These are phyloP conservation scores for Kodamaea laetipori DNA, from an alignment of 805 yeast genomes.

Conservation along the genomic window DNA sequence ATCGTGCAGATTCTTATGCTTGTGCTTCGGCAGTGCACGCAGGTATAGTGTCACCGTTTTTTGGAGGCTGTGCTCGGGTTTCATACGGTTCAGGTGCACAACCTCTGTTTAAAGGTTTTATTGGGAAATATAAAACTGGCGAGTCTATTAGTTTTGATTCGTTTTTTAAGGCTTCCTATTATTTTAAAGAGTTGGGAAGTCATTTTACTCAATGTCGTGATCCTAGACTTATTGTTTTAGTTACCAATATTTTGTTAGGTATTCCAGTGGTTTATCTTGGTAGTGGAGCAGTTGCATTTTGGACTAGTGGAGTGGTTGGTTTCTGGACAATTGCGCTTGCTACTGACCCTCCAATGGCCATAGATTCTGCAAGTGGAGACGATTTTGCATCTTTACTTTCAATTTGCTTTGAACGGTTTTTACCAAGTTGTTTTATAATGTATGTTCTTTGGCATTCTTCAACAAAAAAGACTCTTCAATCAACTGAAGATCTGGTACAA, in stretches of 20 bases:
- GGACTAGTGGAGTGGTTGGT: slow-evolving; percentile 64
- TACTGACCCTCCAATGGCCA: slow-evolving; percentile 75
- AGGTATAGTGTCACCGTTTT: slow-evolving; percentile 68
- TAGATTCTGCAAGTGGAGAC: slow-evolving; percentile 55
- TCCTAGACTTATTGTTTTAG: slow-evolving; percentile 59
- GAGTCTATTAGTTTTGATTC: slow-evolving; percentile 62
- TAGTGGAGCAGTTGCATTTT: slow-evolving; percentile 45
- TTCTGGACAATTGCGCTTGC: slow-evolving; percentile 81
- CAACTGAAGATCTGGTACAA: neutral
- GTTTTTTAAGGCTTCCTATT: slow-evolving; percentile 74
- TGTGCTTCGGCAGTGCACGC: slow-evolving; percentile 91
- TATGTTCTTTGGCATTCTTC: slow-evolving; percentile 69
- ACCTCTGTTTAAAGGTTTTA: slow-evolving; percentile 45
- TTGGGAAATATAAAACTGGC: slow-evolving; percentile 56
- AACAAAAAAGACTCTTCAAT: slow-evolving; percentile 44
- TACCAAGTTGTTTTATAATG: slow-evolving; percentile 73
- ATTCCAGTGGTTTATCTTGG: slow-evolving; percentile 60
- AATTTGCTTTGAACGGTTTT: slow-evolving; percentile 66
- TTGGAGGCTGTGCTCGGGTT: slow-evolving; percentile 78
- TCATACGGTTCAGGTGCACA: slow-evolving; percentile 56
- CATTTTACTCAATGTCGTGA: slow-evolving; percentile 62
- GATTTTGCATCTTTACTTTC: slow-evolving; percentile 65
- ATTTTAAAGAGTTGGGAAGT: slow-evolving; percentile 47
- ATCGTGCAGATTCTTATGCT: slow-evolving; percentile 84
- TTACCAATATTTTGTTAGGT: slow-evolving; percentile 63